Base-by-base conservation (phyloP, 2,329 filamentous ascomycete genomes). In the Xylariaceae sp. region DNA sequence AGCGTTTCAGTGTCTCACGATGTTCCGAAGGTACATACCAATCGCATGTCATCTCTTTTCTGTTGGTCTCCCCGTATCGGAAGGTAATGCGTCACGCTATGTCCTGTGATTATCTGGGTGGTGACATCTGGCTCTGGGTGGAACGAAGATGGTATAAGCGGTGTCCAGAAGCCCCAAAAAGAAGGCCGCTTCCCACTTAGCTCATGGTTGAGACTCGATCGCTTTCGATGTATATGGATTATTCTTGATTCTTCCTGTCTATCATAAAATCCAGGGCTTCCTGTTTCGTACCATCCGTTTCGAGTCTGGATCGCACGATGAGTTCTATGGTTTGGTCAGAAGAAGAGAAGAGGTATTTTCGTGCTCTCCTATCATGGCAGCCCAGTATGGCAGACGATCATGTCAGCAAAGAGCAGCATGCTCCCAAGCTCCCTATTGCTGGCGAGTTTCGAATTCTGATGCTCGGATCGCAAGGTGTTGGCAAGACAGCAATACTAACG, bases 401-500 rank as follows among this genome's bases (percentile, higher is more conserved):
- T 9, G 48, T 46, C 39, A 52, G 38, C 44, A 55, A 39, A 43
- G 57, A 47, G 45, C 22, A 49, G 36, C 36, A 5, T 22, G 49
- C 41, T 31, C 19, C 42, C 3, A 52, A 58, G 22, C 62, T 58
- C 17, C 46, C 56, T 18, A 55, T 63, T 5, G 63, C 55, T 1
- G 69, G 66, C 10, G 68, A 72, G 43, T 67, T 74, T 50, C 63
- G 67, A 39, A 55, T 73, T 18, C 61, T 74, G 22, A 60, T 73
- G 11, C 58, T 73, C 14, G 71, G 71, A 5, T 64, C 62, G 2
- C 65, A 67, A 31, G 67, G 68, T 0, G 66, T 65, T 39, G 71
- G 71, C n/a, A 74, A 74, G 57, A 72, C 71, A 9, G 64, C 69
- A 5, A 59, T 73, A 6, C 50, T 73, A 11, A 68, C 67, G 5